Evolutionary conservation across 2,329 filamentous ascomycete genomes (phyloP), one percentile per base, ranked within the genome.

Genomic region (Aspergillus udagawae): DNA sequence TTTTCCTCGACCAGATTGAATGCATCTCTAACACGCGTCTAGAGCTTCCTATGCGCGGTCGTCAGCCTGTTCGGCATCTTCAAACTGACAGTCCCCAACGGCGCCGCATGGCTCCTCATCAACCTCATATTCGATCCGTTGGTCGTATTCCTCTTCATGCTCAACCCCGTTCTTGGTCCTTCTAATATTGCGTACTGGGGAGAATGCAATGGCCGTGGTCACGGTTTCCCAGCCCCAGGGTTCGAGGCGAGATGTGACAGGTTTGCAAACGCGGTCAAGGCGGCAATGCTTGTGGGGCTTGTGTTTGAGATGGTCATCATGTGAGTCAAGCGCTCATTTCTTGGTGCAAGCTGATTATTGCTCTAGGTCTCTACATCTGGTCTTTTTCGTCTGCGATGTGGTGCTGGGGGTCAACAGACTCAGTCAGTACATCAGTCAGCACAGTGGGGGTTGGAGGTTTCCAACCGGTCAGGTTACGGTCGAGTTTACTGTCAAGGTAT

Each of bases 141-240:
- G 32, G n/a, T 38, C 32, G 14, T 17, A 7, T 38, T 38, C 5
- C 5, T 38, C 32, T 17, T 38, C 2, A 0, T 3, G 5, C 2
- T 7, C 6, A 38, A 38, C 3, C 6, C 6, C 0, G 5, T 2
- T 38, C 32, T 17, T 38, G 0, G 1, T 17, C 6, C 5, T 5
- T 0, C 2, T 3, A 5, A 0, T 5, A 1, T 38, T 17, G 14
- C 14, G 6, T 1, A 7, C 32, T 17, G 32, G 32, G 2, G 14
- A 7, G 2, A 38, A 17, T 38, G 32, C 14, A 1, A 7, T 17
- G 32, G 3, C 1, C 4, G 2, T 17, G 2, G 14, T 17, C 32
- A 0, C 2, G 14, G 5, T 5, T 38, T 38, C 7, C 32, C 32
- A 17, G 5, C 14, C n/a, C 32, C 32, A 38, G 32, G 14, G 5